Base-by-base conservation (phyloP, 1,284 basidiomycete genomes). In the Polyporus tsugae region DNA sequence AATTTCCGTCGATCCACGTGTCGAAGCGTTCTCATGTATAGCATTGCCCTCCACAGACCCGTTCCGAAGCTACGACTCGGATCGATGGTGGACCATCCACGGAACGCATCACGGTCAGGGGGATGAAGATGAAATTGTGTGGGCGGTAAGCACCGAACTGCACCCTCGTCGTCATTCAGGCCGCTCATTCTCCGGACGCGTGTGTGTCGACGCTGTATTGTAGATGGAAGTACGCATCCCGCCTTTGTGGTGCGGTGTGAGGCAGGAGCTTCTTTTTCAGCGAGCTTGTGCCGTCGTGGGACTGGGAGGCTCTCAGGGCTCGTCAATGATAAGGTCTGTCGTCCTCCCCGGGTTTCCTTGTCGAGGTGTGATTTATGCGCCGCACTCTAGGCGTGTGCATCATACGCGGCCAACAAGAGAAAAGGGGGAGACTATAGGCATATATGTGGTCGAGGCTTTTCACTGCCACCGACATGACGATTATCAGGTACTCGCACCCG, bases 211-310 rank as follows among this genome's bases (percentile, higher is more conserved):
- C 13, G 19, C 19, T 58, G 29, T 19, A 38, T 22, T 59, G 11
- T 6, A 19, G 58, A 38, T 25, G 36, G 38, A 38, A 22, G 58
- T 39, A 13, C 58, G 38, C 53, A 9, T 38, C 9, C 57, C 57
- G 35, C 35, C 6, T n/a, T 17, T 29, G 58, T 22, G 58, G 22
- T 29, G 38, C 7, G 3, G n/a, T 41, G 38, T 60, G 58, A 39
- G 38, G 22, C 19, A 60, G 9, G 22, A 5, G 15, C 22, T 39
- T 38, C 36, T 39, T 39, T 36, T 36, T 38, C 58, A 25, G 36
- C 58, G 38, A 60, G 38, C 36, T 39, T 60, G 58, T 41, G 38
- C 38, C 58, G 38, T 60, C 58, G 58, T 60, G 58, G n/a, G 58
- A 60, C 22, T 25, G 19, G 22, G 35, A 60, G 36, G 38, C 29